Base-by-base conservation (phyloP, 2,329 filamentous ascomycete genomes). In the Colletotrichum falcatum region DNA sequence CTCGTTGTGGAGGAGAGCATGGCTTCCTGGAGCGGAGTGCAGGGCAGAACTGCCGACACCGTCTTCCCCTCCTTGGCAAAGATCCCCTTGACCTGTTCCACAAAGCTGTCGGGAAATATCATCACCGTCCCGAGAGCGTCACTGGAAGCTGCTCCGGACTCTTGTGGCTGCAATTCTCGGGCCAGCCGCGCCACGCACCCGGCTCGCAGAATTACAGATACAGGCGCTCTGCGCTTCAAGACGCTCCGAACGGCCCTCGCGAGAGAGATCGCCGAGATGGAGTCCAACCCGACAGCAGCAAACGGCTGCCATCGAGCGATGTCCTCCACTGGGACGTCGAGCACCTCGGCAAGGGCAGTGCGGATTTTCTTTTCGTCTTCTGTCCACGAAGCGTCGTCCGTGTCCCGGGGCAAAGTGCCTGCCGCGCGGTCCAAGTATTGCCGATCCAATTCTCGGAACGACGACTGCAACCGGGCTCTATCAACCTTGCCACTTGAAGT, bases 21-120 rank as follows among this genome's bases (percentile, higher is more conserved):
- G 0, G 91, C 92, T 81, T 97, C 92, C 78, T 98, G 95, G 0
- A 98, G 82, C 0, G 94, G 92, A 1, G 94, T 97, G 77, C 95
- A 97, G 0, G 94, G 94, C 6, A 95, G 81, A 11, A 97, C 84
- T 1, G 82, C 83, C 37, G 87, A 80, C 3, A 92, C 82, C 0
- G 74, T 54, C 5, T 79, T 77, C 0, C 78, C 78, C 2, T 78
- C 71, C 5, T 70, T 20, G 5, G 73, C 54, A 65, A 87, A 82
- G 2, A 46, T 39, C 23, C 42, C 16, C 33, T 53, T 62, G 28
- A 63, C 14, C 53, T 26, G 33, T 16, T 23, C 60, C 46, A 14
- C 55, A 14, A 60, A 70, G 49, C 39, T 23, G 14, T n/a, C 5
- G 6, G 69, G 20, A 11, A 70, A 61, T 16, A 55, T 7, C 12